A percentile compares a stretch with the other conserved stretches of the same genome.
These are phyloP conservation scores for Lunasporangiospora selenospora DNA, from an alignment of 192 early-diverging fungal genomes.

Conservation along the genomic window DNA sequence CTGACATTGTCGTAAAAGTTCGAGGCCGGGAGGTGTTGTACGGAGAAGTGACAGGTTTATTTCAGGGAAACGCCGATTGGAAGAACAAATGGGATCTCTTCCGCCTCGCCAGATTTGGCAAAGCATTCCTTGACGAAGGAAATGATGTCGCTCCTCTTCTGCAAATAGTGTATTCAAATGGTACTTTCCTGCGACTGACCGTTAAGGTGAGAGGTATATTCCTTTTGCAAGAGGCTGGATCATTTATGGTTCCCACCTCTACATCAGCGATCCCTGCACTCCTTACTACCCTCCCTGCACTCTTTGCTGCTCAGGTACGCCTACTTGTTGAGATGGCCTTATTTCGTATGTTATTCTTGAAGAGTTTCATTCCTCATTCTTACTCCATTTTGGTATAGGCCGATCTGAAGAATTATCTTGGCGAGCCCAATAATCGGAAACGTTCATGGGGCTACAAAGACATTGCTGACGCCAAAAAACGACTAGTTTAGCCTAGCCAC, in stretches of 20 bases:
- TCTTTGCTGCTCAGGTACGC: constrained; percentile 16
- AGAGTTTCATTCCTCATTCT: constrained; percentile 6
- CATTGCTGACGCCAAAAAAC: constrained; percentile 3
- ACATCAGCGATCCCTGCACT: constrained; percentile 22
- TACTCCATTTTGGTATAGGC: background rate
- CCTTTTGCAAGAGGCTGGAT: constrained; percentile 16
- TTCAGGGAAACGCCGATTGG: constrained; percentile 2
- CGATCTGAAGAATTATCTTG: constrained; percentile 5
- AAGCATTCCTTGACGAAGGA: constrained; percentile 17
- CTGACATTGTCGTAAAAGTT: constrained; percentile 19
- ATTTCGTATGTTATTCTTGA: constrained; percentile 5
- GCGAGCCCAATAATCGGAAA: constrained; percentile 7
- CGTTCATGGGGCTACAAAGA: constrained; percentile 14
- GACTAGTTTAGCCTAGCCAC: no score
- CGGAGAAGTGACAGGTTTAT: constrained; percentile 15
- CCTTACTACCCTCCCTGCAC: constrained; percentile 15
- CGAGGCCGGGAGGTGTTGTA: constrained; percentile 5
- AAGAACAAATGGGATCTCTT: constrained; percentile 20
- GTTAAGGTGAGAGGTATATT: constrained; percentile 4
- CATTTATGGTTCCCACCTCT: constrained; percentile 6
- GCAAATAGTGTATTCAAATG: constrained; percentile 18
- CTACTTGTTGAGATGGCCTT: constrained; percentile 3
- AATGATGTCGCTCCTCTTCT: constrained; percentile 7
- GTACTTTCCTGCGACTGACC: constrained; percentile 16
- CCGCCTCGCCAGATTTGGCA: constrained; percentile 13